Evolutionary conservation across 306 rosid genomes (phyloP).

Genomic region (Trichosanthes truncata): DNA sequence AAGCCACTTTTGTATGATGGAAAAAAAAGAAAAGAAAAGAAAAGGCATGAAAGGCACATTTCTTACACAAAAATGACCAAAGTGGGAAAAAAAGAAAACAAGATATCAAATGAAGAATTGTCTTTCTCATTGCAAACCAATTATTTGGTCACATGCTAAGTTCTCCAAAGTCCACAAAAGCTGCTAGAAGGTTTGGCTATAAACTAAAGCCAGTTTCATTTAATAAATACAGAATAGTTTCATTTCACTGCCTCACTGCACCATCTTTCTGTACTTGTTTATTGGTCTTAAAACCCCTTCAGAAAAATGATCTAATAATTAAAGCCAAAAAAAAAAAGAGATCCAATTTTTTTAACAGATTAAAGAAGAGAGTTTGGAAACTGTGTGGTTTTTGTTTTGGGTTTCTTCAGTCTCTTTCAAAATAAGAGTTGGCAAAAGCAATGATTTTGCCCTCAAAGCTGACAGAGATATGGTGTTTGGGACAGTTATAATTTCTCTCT

Average conservation of each 20-base stretch:
- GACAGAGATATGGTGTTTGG: conserved; percentile 9
- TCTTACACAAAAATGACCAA: neutral
- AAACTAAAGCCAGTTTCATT: neutral
- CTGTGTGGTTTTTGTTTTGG: neutral
- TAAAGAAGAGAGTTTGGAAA: neutral
- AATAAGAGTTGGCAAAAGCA: neutral
- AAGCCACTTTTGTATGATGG: neutral
- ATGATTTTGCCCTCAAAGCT: conserved; percentile 8
- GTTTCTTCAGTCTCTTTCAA: conserved; percentile 7
- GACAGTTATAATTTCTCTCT: neutral
- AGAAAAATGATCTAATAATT: neutral
- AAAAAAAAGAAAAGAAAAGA: too few species aligned
- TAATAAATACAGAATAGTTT: neutral
- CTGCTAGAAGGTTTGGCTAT: neutral
- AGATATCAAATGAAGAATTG: neutral
- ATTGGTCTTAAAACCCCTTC: neutral
- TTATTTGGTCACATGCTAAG: neutral
- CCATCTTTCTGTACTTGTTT: neutral
- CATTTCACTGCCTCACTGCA: neutral
- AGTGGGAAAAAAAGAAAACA: neutral
- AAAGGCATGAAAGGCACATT: neutral
- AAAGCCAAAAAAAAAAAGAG: neutral
- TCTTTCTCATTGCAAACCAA: neutral
- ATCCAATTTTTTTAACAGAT: neutral
- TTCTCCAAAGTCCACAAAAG: neutral